Percentiles rank a stretch among this genome's conserved stretches.
Evolutionary conservation across 2,329 filamentous ascomycete genomes (phyloP).

Genomic region (Thelonectria discophora): DNA sequence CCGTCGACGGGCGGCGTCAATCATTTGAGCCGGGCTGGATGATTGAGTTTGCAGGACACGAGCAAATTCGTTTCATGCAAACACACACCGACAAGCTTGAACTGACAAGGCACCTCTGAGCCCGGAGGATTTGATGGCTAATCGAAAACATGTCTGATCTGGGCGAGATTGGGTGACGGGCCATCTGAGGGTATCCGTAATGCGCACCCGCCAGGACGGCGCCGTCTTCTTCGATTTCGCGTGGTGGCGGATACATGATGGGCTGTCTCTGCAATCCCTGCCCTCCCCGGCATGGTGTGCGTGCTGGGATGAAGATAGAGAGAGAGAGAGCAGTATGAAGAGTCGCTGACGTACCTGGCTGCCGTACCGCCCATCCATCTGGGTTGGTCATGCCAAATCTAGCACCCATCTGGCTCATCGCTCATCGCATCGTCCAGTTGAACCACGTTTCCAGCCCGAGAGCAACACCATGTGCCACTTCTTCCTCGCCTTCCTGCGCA

Average conservation of each 20-base stretch:
- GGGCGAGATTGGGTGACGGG: slow-evolving; percentile 41
- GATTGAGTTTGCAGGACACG: background rate
- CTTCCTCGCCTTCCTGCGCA: slow-evolving; percentile 8
- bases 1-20: background rate
- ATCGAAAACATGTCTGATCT: slow-evolving; percentile 43
- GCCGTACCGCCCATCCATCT: slow-evolving; percentile 38
- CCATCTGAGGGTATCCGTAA: slow-evolving; percentile 38
- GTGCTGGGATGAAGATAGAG: slow-evolving; percentile 21
- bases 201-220: slow-evolving; percentile 38
- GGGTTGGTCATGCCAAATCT: slow-evolving; percentile 34
- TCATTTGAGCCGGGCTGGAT: slow-evolving; percentile 1
- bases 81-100: too few species aligned
- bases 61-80: background rate
- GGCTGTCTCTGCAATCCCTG: slow-evolving; percentile 32
- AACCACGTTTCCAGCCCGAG: too few species aligned
- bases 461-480: too few species aligned
- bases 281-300: slow-evolving; percentile 27
- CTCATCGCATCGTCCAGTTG: slow-evolving; percentile 32
- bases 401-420: slow-evolving; percentile 37
- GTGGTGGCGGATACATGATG: slow-evolving; percentile 39
- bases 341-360: slow-evolving; percentile 41
- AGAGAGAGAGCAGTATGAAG: too few species aligned
- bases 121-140: slow-evolving; percentile 33
- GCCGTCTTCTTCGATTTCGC: slow-evolving; percentile 38
- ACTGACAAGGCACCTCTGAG: slow-evolving; percentile 7